Percentiles rank a stretch among this genome's conserved stretches.
Evolutionary conservation across 23 red algal genomes (phyloP).

Genomic region (Gracilaria domingensis): DNA sequence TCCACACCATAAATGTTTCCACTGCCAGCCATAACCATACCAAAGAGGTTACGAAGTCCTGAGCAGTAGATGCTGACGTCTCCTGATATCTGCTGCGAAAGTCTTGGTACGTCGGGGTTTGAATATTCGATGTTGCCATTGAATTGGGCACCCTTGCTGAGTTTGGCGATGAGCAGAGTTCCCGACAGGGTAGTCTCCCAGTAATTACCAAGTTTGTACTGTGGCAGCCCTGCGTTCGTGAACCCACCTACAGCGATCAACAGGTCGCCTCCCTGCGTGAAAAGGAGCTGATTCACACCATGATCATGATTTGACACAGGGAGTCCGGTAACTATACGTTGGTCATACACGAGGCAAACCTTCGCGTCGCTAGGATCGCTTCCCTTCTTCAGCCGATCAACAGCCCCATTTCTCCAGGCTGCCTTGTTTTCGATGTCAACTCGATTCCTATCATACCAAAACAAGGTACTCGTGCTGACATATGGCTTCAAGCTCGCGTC

Average conservation of each 20-base stretch:
- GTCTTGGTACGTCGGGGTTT: conserved; percentile 15
- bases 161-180: conserved; percentile 29
- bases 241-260: conserved; percentile 67
- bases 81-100: conserved; percentile 33
- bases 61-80: conserved; percentile 59
- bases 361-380: conserved; percentile 15
- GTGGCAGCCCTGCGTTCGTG: conserved; percentile 62
- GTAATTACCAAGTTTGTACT: conserved; percentile 53
- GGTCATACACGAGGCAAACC: conserved; percentile 68
- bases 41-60: conserved; percentile 61
- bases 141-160: conserved; percentile 31
- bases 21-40: conserved; percentile 46
- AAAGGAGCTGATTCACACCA: conserved; percentile 52
- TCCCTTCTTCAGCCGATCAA: conserved; percentile 59
- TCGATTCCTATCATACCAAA: conserved; percentile 40
- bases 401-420: conserved; percentile 53
- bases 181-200: conserved; percentile 45
- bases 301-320: conserved; percentile 77
- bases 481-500: conserved; percentile 41
- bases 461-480: conserved; percentile 51
- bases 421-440: conserved; percentile 38
- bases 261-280: conserved; percentile 58
- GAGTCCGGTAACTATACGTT: conserved; percentile 48
- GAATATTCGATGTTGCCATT: conserved; percentile 53
- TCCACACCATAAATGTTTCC: conserved; percentile 52